Percentiles rank a stretch among this genome's conserved stretches.
Evolutionary conservation across 805 yeast species (phyloP).

Genomic region (Kluyveromyces aestuarii): DNA sequence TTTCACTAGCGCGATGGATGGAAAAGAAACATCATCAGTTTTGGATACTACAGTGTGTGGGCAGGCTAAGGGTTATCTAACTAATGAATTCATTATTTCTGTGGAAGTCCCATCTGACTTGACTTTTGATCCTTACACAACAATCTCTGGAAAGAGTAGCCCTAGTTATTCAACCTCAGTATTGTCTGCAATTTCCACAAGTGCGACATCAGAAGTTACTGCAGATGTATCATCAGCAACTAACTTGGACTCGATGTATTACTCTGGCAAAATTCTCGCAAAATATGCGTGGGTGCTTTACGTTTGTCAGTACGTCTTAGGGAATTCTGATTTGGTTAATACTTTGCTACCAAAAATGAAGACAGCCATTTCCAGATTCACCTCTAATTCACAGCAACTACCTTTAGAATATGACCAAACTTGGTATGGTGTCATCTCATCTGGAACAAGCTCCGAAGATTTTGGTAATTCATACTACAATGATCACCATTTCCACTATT

Average conservation of each 20-base stretch:
- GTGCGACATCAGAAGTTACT: conserved; percentile 29
- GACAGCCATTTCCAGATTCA: conserved; percentile 59
- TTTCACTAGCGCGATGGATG: conserved; percentile 28
- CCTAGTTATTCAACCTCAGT: conserved; percentile 24
- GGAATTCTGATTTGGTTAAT: conserved; percentile 44
- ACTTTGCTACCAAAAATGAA: conserved; percentile 50
- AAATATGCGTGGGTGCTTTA: conserved; percentile 84
- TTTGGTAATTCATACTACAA: conserved; percentile 65
- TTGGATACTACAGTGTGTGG: conserved; percentile 46
- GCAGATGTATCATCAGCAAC: conserved; percentile 39
- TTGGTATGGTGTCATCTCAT: conserved; percentile 72
- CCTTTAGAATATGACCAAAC: conserved; percentile 73
- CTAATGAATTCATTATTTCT: conserved; percentile 32
- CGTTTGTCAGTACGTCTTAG: conserved; percentile 56
- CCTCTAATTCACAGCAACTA: conserved; percentile 54
- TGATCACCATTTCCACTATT: conserved; percentile 73
- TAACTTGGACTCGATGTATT: conserved; percentile 74
- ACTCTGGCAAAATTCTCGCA: conserved; percentile 79
- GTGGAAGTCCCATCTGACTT: conserved; percentile 37
- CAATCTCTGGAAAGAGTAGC: conserved; percentile 22
- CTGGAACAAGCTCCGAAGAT: conserved; percentile 54
- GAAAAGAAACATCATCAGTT: conserved; percentile 10
- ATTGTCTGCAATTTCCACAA: conserved; percentile 23
- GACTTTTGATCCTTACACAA: conserved; percentile 37
- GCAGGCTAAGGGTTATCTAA: conserved; percentile 35